Conservation (phyloP, 495 filamentous ascomycete species). For the Barbatosphaeria neglecta region DNA sequence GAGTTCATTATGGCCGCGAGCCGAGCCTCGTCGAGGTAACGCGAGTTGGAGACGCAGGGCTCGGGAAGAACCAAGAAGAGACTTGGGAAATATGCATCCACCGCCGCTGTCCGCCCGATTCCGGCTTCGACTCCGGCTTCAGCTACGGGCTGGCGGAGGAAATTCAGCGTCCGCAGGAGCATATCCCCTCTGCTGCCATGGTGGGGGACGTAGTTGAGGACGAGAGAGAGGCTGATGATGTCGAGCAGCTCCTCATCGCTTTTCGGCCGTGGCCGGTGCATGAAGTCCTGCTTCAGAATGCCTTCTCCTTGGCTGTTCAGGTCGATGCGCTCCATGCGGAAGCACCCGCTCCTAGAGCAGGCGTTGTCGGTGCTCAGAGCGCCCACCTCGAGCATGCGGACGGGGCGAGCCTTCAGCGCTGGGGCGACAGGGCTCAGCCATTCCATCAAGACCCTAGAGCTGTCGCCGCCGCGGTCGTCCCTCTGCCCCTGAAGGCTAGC, state of each 20-base stretch:
- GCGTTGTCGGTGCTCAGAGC: conserved; percentile 76
- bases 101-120: conserved; percentile 7
- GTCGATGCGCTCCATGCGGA: conserved; percentile 80
- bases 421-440: conserved; percentile 52
- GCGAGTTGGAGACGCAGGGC: conserved; percentile 81
- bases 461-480: conserved; percentile 77
- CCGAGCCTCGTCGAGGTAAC: conserved; percentile 70
- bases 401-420: conserved; percentile 18
- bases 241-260: conserved; percentile 59
- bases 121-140: too few relatives aligned
- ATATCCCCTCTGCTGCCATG: conserved; percentile 70
- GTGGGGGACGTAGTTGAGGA: conserved; percentile 86
- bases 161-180: conserved; percentile 62
- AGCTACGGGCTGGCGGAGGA: conserved; percentile 41
- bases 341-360: conserved; percentile 56
- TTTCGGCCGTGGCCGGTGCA: conserved; percentile 67
- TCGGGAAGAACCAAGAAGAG: conserved; percentile 87
- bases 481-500: conserved; percentile 85
- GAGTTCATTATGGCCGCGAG: conserved; percentile 62
- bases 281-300: conserved; percentile 87
- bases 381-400: conserved; percentile 78
- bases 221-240: conserved; percentile 83
- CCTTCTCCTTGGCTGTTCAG: conserved; percentile 70
- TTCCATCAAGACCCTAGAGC: conserved; percentile 70
- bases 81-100: conserved; percentile 46